Conservation (phyloP, 108 stramenopile genomes). For the Skeletonema tropicum region DNA sequence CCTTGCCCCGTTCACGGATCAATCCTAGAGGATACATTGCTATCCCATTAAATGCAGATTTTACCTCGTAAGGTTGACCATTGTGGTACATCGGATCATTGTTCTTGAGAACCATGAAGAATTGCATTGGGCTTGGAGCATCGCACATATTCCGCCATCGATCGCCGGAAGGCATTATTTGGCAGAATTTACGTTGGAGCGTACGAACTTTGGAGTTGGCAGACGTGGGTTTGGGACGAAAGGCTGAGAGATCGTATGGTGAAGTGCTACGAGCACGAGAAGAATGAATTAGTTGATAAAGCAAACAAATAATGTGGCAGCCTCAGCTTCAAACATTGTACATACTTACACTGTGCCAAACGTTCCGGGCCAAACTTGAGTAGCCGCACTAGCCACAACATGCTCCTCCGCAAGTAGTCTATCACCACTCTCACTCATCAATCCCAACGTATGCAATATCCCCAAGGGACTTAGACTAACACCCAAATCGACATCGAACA, state of each 20-base stretch:
- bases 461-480: conserved; percentile 23
- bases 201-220: conserved; percentile 9
- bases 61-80: conserved; percentile 18
- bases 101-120: conserved; percentile 17
- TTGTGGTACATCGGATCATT: background rate
- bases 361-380: conserved; percentile 18
- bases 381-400: conserved; percentile 15
- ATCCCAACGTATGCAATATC: conserved; percentile 22
- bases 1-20: background rate
- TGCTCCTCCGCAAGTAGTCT: background rate
- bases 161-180: conserved; percentile 21
- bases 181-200: conserved; percentile 27
- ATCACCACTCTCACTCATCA: background rate
- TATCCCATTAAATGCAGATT: conserved; percentile 23
- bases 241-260: conserved; percentile 38
- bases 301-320: too few species aligned
- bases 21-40: conserved; percentile 24
- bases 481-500: conserved; percentile 22
- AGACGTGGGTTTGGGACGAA: conserved; percentile 8
- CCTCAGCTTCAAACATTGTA: too few species aligned
- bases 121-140: conserved; percentile 21
- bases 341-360: conserved; percentile 12
- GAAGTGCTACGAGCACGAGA: background rate
- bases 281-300: too few species aligned
- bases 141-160: conserved; percentile 37